These are phyloP conservation scores for Geoglossum cookeanum DNA, from an alignment of 2,329 filamentous ascomycete species.

Conservation along the genomic window DNA sequence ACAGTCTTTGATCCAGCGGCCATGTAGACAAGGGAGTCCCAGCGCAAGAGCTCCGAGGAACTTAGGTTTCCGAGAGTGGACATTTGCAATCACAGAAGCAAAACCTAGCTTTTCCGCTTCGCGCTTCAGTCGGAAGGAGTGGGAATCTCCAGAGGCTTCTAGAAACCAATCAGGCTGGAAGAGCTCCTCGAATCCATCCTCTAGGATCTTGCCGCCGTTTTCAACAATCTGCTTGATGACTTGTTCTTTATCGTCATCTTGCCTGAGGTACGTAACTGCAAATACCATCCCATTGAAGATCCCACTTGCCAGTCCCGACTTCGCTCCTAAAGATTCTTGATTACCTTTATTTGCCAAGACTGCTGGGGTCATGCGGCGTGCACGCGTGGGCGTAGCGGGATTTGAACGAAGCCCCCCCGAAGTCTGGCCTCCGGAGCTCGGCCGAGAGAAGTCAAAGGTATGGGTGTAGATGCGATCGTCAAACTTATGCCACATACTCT, in stretches of 20 bases:
- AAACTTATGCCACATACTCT: slow-evolving; percentile 23
- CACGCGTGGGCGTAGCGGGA: slow-evolving; percentile 28
- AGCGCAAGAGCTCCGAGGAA: slow-evolving; percentile 90
- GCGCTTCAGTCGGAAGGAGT: slow-evolving; percentile 32
- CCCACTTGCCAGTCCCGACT: slow-evolving; percentile 41
- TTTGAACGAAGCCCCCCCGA: slow-evolving; percentile 15
- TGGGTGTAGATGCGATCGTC: slow-evolving; percentile 20
- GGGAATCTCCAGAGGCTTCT: neutral
- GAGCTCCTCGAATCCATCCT: slow-evolving; percentile 61
- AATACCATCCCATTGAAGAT: slow-evolving; percentile 88
- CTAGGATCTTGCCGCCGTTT: slow-evolving; percentile 53
- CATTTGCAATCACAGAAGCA: slow-evolving; percentile 67
- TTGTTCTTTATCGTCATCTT: slow-evolving; percentile 34
- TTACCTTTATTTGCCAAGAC: slow-evolving; percentile 1
- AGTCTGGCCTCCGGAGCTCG: slow-evolving; percentile 2
- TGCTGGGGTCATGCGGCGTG: slow-evolving; percentile 20
- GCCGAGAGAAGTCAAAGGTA: neutral
- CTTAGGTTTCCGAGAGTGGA: slow-evolving; percentile 70
- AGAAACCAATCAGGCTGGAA: slow-evolving; percentile 35
- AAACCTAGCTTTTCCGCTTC: slow-evolving; percentile 45
- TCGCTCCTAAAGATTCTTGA: slow-evolving; percentile 8
- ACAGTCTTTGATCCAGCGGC: slow-evolving; percentile 63
- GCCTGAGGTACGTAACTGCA: slow-evolving; percentile 53
- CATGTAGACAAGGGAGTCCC: slow-evolving; percentile 67
- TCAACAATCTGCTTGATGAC: slow-evolving; percentile 44